Conservation (phyloP, 176 grass and related monocot genomes). For the Pharus latifolius region DNA sequence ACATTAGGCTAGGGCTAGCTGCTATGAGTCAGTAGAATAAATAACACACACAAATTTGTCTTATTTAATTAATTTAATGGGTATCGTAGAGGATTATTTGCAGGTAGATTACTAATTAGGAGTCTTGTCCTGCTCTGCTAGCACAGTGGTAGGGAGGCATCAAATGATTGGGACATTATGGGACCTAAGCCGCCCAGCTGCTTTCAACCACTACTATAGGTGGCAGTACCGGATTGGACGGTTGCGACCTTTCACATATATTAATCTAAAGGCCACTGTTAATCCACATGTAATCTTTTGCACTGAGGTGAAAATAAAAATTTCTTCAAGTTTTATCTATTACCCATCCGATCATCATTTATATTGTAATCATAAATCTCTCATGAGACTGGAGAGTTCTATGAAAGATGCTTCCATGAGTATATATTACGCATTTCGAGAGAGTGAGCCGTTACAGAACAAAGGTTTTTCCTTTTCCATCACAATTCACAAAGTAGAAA, state of each 20-base stretch:
- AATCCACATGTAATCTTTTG: constrained; percentile 5
- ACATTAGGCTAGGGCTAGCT: neutral
- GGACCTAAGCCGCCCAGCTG: constrained; percentile 17
- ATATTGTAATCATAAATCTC: no score
- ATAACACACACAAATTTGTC: neutral
- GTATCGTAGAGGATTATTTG: neutral
- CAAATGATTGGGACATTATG: constrained; percentile 4
- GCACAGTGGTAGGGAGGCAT: neutral
- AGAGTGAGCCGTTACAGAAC: neutral
- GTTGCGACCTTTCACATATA: neutral
- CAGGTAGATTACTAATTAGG: neutral
- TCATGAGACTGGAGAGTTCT: no score
- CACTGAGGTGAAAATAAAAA: no score
- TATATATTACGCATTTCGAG: neutral
- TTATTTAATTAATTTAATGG: no score
- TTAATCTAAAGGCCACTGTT: neutral
- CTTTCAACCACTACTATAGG: constrained; percentile 20
- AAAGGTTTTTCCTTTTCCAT: neutral
- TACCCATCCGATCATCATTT: no score
- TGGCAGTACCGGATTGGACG: constrained; percentile 20
- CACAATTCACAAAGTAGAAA: neutral
- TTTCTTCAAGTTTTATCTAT: no score
- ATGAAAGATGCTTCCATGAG: no score
- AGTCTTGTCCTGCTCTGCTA: neutral
- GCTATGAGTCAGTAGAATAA: neutral